These are phyloP conservation scores for Nigrospora osmanthi DNA, from an alignment of 2,329 filamentous ascomycete species.

Conservation along the genomic window DNA sequence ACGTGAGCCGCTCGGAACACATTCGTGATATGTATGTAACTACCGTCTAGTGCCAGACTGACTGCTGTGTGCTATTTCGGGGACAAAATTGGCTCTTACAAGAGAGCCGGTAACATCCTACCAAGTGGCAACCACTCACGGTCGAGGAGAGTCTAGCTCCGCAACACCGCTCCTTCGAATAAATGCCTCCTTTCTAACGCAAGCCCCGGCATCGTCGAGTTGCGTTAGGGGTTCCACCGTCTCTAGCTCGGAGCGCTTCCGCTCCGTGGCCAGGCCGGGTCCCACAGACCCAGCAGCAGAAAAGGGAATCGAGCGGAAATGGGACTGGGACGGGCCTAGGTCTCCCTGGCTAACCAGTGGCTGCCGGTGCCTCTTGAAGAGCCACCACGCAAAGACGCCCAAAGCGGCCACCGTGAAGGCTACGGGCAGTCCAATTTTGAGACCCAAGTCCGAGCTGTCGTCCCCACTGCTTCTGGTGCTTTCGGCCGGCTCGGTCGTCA, in stretches of 20 bases:
- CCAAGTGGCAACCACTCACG: too few relatives aligned
- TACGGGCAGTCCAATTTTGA: constrained; percentile 1
- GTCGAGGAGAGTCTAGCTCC: too few relatives aligned
- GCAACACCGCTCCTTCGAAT: too few relatives aligned
- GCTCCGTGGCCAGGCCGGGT: too few relatives aligned
- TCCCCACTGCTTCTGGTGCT: neutral
- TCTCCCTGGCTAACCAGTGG: neutral
- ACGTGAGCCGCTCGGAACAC: too few relatives aligned
- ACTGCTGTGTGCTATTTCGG: too few relatives aligned
- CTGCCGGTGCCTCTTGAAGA: neutral
- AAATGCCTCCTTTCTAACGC: too few relatives aligned
- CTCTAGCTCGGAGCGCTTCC: constrained; percentile 1
- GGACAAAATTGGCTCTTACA: too few relatives aligned
- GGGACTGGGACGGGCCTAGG: neutral
- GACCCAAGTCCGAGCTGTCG: neutral
- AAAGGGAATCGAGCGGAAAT: neutral
- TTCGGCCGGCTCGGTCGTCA: neutral
- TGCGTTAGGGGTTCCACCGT: neutral
- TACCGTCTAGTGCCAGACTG: too few relatives aligned
- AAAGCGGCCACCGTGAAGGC: neutral
- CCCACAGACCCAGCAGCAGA: too few relatives aligned
- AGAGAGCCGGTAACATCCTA: too few relatives aligned
- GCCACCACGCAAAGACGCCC: neutral
- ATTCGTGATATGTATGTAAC: too few relatives aligned
- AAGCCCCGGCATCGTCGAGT: neutral